phyloP scores from a whole-genome alignment of 371 early-diverging fungal species.

The Nematocida parisii region DNA sequence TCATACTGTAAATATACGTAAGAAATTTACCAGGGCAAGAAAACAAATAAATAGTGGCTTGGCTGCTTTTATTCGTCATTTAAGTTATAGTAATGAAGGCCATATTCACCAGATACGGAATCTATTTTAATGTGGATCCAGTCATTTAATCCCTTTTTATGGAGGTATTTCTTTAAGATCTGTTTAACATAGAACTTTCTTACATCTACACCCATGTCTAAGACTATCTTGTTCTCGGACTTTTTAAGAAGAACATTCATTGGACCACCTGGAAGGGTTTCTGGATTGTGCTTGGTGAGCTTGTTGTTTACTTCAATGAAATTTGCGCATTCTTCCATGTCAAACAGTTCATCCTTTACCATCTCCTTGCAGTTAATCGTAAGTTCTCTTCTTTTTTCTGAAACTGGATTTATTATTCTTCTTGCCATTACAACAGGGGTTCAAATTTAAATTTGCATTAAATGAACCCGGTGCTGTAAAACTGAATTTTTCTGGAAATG shows the following conservation, averaged over 20 bases:
- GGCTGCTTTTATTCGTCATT: slow-evolving; percentile 42
- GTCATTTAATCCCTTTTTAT: slow-evolving; percentile 55
- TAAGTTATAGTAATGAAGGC: slow-evolving; percentile 48
- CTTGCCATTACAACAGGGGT: slow-evolving; percentile 50
- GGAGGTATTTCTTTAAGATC: slow-evolving; percentile 56
- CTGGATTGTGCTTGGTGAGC: slow-evolving; percentile 47
- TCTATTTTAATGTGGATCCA: slow-evolving; percentile 59
- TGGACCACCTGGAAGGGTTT: slow-evolving; percentile 51
- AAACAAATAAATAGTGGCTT: slow-evolving; percentile 14
- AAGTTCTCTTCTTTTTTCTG: slow-evolving; percentile 51
- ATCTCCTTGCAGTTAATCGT: slow-evolving; percentile 51
- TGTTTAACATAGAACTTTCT: slow-evolving; percentile 49
- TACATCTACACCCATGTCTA: slow-evolving; percentile 47
- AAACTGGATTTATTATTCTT: slow-evolving; percentile 54
- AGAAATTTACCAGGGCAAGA: slow-evolving; percentile 20
- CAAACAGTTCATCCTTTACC: slow-evolving; percentile 57
- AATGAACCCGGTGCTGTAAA: slow-evolving; percentile 25
- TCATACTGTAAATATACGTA: slow-evolving; percentile 41
- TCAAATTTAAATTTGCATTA: slow-evolving; percentile 52
- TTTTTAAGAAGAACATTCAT: slow-evolving; percentile 10
- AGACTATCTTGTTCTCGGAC: slow-evolving; percentile 34
- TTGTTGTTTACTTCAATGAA: slow-evolving; percentile 56
- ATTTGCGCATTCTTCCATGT: slow-evolving; percentile 59
- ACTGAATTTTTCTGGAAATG: slow-evolving; percentile 31
- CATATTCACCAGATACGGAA: slow-evolving; percentile 15